Base-by-base conservation (phyloP, 2,329 filamentous ascomycete genomes). In the Penicillium verrucosum region DNA sequence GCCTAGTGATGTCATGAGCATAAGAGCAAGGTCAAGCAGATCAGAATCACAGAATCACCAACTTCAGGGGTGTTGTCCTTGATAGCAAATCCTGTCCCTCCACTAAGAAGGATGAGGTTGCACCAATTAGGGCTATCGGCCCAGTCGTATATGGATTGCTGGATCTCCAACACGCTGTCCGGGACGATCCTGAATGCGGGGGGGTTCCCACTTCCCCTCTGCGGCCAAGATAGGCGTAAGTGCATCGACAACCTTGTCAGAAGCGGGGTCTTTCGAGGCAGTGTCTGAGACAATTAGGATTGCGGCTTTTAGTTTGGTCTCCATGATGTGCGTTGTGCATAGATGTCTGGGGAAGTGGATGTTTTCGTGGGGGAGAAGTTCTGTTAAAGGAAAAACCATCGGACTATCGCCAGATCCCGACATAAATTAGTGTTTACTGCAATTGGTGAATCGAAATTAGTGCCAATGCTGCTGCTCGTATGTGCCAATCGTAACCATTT, bases 201-300 rank as follows among this genome's bases (percentile, higher is more conserved):
- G 77, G 3, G 91, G 80, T 11, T 83, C 77, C 93, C 93, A 99
- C 73, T 85, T 85, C 12, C 86, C 89, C 58, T 89, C 83, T 3
- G 81, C 77, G 4, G 81, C 77, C 62, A 99, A 87, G 14, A 91
- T 85, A 51, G 87, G 80, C 46, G 84, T 81, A 5, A 99, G 81
- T 10, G 84, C 79, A 1, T 81, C 79, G 6, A 85, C 85, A 9
- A 90, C 88, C 60, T 85, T 85, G 75, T 99, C 94, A 1, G 90
- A 87, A 4, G 88, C 85, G 0, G 90, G 84, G 72, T 96, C 88
- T 64, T 85, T 81, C 9, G 87, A 85, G 6, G 92, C 94, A 6
- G 94, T 99, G 49, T 95, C 95, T 1, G 94, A 97, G 38, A 99
- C 82, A 63, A 97, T 83, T 52, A 99, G 81, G 47, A 99, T 87